phyloP scores from a whole-genome alignment of 1,284 basidiomycete species.

The Leucoagaricus sp. region DNA sequence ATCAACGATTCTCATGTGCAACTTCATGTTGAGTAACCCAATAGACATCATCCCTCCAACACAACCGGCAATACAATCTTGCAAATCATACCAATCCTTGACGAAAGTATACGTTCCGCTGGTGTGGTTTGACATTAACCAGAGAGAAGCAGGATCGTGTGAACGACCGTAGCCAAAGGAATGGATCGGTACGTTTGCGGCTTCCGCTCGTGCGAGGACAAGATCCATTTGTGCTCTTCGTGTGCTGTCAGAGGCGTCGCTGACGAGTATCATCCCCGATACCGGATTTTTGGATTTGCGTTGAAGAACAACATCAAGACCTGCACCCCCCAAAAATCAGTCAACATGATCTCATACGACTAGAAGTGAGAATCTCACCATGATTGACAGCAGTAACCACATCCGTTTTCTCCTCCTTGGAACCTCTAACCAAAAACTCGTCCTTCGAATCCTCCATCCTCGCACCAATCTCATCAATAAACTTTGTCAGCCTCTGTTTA shows the following conservation, averaged over 20 bases:
- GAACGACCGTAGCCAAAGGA: slow-evolving; percentile 95
- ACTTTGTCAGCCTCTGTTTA: slow-evolving; percentile 68
- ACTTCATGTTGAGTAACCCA: slow-evolving; percentile 85
- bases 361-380: slow-evolving; percentile 46
- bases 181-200: slow-evolving; percentile 94
- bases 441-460: slow-evolving; percentile 51
- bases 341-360: neutral
- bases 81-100: slow-evolving; percentile 93
- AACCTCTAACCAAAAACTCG: slow-evolving; percentile 76
- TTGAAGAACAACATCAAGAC: slow-evolving; percentile 90
- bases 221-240: slow-evolving; percentile 98
- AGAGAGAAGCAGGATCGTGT: slow-evolving; percentile 96
- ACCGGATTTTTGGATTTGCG: slow-evolving; percentile 90
- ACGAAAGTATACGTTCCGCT: slow-evolving; percentile 97
- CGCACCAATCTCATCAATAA: slow-evolving; percentile 71
- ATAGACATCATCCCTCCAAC: slow-evolving; percentile 95
- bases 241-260: slow-evolving; percentile 88
- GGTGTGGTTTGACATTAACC: slow-evolving; percentile 98
- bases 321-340: slow-evolving; percentile 36
- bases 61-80: slow-evolving; percentile 87
- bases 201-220: slow-evolving; percentile 93
- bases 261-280: slow-evolving; percentile 90
- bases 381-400: slow-evolving; percentile 96
- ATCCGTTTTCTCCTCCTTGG: slow-evolving; percentile 88
- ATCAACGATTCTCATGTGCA: slow-evolving; percentile 89